Percentiles rank a stretch among this genome's conserved stretches.
Evolutionary conservation across 768 basidiomycete species (phyloP).

Genomic region (Chalciporus sphaerocephalus): DNA sequence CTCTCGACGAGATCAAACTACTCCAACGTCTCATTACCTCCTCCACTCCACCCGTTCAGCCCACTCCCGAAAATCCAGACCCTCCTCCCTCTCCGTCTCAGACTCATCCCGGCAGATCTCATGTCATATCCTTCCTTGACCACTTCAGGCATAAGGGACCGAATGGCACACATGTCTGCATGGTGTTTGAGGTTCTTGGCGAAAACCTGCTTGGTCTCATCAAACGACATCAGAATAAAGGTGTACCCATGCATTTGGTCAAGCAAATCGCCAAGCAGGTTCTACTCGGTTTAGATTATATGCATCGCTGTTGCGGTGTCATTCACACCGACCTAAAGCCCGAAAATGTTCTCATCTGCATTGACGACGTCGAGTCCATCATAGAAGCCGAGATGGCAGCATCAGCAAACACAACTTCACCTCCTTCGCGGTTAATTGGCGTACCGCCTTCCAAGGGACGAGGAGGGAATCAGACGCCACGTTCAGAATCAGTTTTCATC

Average conservation of each 20-base stretch:
- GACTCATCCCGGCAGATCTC: slow-evolving; percentile 82
- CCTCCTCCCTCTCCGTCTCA: slow-evolving; percentile 53
- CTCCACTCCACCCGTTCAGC: slow-evolving; percentile 49
- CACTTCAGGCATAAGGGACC: slow-evolving; percentile 96
- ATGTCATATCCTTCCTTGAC: slow-evolving; percentile 97
- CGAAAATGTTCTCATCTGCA: slow-evolving; percentile 95
- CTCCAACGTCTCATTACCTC: slow-evolving; percentile 92
- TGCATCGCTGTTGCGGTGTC: slow-evolving; percentile 95
- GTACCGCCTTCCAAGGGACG: slow-evolving; percentile 91
- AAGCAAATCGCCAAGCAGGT: slow-evolving; percentile 98
- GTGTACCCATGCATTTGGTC: slow-evolving; percentile 89
- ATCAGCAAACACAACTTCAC: slow-evolving; percentile 31
- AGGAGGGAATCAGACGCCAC: slow-evolving; percentile 94
- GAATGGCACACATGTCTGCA: slow-evolving; percentile 96
- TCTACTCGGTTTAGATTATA: slow-evolving; percentile 92
- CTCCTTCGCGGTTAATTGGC: slow-evolving; percentile 70
- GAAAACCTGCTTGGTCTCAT: slow-evolving; percentile 95
- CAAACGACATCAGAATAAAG: slow-evolving; percentile 97
- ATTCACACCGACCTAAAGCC: slow-evolving; percentile 98
- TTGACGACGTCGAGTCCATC: slow-evolving; percentile 93
- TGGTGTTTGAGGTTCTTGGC: slow-evolving; percentile 98
- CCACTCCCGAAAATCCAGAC: slow-evolving; percentile 46
- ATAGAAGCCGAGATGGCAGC: slow-evolving; percentile 75
- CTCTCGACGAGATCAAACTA: slow-evolving; percentile 97
- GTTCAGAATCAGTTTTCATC: slow-evolving; percentile 77